These are phyloP conservation scores for Leccinum subfulvum DNA, from an alignment of 1,284 basidiomycete genomes.

Conservation along the genomic window DNA sequence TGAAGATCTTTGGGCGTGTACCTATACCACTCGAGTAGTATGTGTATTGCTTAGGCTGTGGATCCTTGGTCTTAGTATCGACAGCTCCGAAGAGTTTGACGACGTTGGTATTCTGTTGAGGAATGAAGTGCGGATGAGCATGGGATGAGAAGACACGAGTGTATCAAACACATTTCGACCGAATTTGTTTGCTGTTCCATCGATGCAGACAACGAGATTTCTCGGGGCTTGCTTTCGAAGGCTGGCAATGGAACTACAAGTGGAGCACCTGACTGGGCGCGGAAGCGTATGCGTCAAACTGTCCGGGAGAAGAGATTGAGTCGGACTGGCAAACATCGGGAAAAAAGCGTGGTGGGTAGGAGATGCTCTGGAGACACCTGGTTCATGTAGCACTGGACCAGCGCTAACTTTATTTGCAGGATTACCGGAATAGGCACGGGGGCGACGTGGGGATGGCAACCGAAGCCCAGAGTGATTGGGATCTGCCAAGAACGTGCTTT, in stretches of 20 bases:
- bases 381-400: not conserved
- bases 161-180: conserved; percentile 24
- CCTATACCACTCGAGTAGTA: conserved; percentile 45
- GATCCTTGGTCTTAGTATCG: conserved; percentile 19
- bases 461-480: not conserved
- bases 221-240: conserved; percentile 14
- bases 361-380: not conserved
- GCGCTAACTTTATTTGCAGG: not conserved
- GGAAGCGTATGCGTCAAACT: conserved; percentile 6
- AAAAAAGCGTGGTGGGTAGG: not conserved
- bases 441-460: not conserved
- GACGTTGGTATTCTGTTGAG: conserved; percentile 25
- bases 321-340: conserved; percentile 16
- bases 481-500: not conserved
- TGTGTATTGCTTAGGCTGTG: conserved; percentile 28
- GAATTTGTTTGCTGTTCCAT: conserved; percentile 37
- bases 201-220: conserved; percentile 37
- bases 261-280: conserved; percentile 11
- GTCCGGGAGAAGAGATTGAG: conserved; percentile 3
- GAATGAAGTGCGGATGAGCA: not conserved
- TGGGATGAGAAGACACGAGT: not conserved
- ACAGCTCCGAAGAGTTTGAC: conserved; percentile 21
- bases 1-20: conserved; percentile 33
- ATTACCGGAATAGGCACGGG: not conserved
- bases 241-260: conserved; percentile 9